Conservation (phyloP, 192 early-diverging fungal genomes). For the Rhizophagus prolifer region DNA sequence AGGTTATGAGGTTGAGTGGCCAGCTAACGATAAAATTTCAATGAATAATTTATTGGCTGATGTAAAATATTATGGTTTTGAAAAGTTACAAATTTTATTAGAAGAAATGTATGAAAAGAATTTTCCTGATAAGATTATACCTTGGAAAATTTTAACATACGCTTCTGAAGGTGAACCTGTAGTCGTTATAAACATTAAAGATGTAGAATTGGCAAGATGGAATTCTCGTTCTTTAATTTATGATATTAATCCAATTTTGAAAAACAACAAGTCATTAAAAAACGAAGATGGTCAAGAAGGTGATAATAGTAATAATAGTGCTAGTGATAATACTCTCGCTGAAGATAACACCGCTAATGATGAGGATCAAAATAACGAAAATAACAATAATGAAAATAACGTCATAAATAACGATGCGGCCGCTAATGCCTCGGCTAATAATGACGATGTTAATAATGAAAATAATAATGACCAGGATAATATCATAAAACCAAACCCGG, state of each 20-base stretch:
- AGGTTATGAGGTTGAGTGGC: constrained; percentile 9
- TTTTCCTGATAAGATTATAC: not conserved
- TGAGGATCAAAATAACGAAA: too few relatives aligned
- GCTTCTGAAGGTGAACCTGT: not conserved
- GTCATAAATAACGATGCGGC: not conserved
- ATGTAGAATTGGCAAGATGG: not conserved
- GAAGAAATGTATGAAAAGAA: constrained; percentile 2
- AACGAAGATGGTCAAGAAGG: too few relatives aligned
- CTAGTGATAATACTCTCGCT: too few relatives aligned
- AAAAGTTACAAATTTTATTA: constrained; percentile 2
- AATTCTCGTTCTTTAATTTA: not conserved
- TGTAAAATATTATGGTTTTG: constrained; percentile 11
- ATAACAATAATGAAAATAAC: too few relatives aligned
- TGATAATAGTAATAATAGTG: too few relatives aligned
- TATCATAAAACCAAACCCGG: not conserved
- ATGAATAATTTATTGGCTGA: constrained; percentile 6
- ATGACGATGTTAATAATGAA: not conserved
- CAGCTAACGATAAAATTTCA: not conserved
- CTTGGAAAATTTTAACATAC: not conserved
- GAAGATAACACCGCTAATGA: not conserved
- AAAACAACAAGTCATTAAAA: not conserved
- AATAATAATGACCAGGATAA: not conserved
- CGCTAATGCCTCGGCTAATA: not conserved
- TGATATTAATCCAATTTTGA: not conserved
- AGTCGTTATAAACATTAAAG: not conserved